Conservation (phyloP, 2,329 filamentous ascomycete species). For the Diplodia scrobiculata region DNA sequence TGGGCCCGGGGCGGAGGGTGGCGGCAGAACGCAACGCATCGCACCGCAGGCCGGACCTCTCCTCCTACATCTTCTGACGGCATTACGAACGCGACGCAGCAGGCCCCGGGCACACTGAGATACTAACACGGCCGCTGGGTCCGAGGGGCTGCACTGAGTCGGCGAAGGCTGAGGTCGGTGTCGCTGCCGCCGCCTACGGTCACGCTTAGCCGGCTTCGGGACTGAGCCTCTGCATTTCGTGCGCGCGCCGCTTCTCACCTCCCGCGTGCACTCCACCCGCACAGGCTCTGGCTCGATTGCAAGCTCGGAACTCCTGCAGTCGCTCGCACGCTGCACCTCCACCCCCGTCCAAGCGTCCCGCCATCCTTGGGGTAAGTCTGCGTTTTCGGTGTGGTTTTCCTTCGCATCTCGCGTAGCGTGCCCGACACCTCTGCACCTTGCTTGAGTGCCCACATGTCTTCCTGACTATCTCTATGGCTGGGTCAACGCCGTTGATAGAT, state of each 20-base stretch:
- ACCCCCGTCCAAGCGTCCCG: conserved; percentile 12
- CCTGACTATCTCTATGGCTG: conserved; percentile 48
- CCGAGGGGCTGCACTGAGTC: conserved; percentile 2
- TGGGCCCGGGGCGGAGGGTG: conserved; percentile 21
- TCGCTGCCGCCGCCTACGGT: conserved; percentile 23
- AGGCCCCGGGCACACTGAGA: neutral
- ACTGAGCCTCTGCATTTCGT: conserved; percentile 29
- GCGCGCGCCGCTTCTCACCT: conserved; percentile 27
- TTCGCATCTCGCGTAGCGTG: conserved; percentile 34
- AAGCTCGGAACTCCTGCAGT: conserved; percentile 14
- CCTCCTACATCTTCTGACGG: conserved; percentile 19
- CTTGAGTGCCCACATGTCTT: conserved; percentile 44
- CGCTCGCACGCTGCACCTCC: conserved; percentile 14
- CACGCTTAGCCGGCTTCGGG: conserved; percentile 29
- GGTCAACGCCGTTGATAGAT: conserved; percentile 48
- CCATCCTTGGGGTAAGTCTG: conserved; percentile 27
- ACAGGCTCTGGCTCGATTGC: conserved; percentile 25
- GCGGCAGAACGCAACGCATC: conserved; percentile 26
- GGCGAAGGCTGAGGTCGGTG: conserved; percentile 23
- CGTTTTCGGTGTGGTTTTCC: conserved; percentile 28
- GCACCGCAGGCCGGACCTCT: conserved; percentile 10
- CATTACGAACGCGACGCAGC: conserved; percentile 17
- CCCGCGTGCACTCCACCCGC: conserved; percentile 22
- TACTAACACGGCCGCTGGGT: neutral
- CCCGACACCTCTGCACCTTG: conserved; percentile 42